Evolutionary conservation across 2,329 filamentous ascomycete species (phyloP).

Genomic region (Neonectria ditissima): DNA sequence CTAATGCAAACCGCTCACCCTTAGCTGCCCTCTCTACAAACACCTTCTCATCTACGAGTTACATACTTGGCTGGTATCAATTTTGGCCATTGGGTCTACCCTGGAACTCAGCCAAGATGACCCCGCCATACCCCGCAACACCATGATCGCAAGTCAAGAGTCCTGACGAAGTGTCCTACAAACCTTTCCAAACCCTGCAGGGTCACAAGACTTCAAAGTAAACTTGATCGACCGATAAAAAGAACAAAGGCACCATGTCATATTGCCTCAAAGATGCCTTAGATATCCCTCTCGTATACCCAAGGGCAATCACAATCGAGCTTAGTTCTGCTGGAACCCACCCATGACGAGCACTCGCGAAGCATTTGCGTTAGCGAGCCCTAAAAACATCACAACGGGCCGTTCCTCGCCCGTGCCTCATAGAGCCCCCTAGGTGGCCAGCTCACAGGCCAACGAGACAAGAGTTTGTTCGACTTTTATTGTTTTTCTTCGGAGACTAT

Average conservation of each 20-base stretch:
- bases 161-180: background rate
- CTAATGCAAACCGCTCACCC: too few relatives aligned
- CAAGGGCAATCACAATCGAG: background rate
- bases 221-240: background rate
- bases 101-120: conserved; percentile 13
- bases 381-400: conserved; percentile 26
- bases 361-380: conserved; percentile 33
- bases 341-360: background rate
- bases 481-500: conserved; percentile 41
- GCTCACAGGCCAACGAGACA: background rate
- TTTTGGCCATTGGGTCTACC: conserved; percentile 7
- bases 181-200: background rate
- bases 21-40: too few relatives aligned
- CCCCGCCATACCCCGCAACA: conserved; percentile 29
- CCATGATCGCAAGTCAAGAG: conserved; percentile 12
- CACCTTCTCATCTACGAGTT: background rate
- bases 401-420: background rate
- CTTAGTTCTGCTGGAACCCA: conserved; percentile 1
- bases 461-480: conserved; percentile 33
- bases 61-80: background rate
- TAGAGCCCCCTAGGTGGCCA: background rate
- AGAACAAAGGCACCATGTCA: background rate
- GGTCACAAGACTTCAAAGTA: background rate
- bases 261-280: background rate
- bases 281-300: background rate